Evolutionary conservation across 345 rosid genomes (phyloP), one percentile per base, ranked within the genome.

Genomic region (Cardiospermum halicacabum): DNA sequence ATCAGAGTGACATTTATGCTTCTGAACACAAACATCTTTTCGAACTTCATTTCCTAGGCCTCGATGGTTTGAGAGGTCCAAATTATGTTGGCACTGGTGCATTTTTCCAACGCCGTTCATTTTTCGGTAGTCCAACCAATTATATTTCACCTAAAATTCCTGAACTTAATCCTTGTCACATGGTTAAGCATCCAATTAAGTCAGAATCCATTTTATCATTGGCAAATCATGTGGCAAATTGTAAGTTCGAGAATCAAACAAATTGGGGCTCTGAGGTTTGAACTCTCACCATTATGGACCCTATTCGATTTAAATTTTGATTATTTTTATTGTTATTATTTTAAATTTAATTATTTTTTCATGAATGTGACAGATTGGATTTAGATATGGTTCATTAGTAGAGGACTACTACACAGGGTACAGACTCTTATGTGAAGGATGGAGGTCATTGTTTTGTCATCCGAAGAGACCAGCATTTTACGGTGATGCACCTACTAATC

Each of bases 321-420:
- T n/a, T n/a, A n/a, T n/a, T n/a, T n/a, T n/a, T n/a, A n/a, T n/a
- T n/a, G n/a, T n/a, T n/a, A n/a, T n/a, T n/a, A n/a, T n/a, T n/a
- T n/a, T n/a, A n/a, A n/a, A n/a, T n/a, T n/a, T n/a, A n/a, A n/a
- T n/a, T n/a, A n/a, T n/a, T n/a, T n/a, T n/a, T n/a, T n/a, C n/a
- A n/a, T n/a, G n/a, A n/a, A n/a, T 32, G 1, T 5, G 67, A 0
- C 87, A 89, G 92, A 73, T 72, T 65, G 84, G 84, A n/a, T 63
- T 85, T 16, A 71, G 84, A 49, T 91, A 89, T 60, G 94, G 96
- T 0, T 82, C 96, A 0, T 56, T 92, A 45, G 88, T 85, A 13
- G 98, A 92, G 72, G 94, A 89, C 69, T 81, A 45, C 49, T 81
- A 67, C 70, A 87, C 96, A 8, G 84, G 90, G 0, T 87, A 71